phyloP scores from a whole-genome alignment of 352 stramenopile species.

The Pythium plurisporium region DNA sequence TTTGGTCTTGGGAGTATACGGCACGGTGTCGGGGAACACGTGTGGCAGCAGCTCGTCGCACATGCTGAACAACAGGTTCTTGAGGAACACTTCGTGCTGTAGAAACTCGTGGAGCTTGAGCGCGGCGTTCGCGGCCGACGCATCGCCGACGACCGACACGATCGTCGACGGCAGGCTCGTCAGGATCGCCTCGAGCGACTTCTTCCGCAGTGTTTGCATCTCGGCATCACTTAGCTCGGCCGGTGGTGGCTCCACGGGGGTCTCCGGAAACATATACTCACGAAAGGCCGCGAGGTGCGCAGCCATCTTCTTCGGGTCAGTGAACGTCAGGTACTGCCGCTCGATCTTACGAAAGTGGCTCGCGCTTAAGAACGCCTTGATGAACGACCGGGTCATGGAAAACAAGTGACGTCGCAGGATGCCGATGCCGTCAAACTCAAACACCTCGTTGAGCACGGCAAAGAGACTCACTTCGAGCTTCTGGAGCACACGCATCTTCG shows the following conservation, averaged over 20 bases:
- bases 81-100: conserved; percentile 85
- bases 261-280: conserved; percentile 57
- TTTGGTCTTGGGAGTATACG: conserved; percentile 40
- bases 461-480: conserved; percentile 79
- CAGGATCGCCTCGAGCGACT: conserved; percentile 67
- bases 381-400: conserved; percentile 72
- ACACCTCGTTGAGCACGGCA: conserved; percentile 66
- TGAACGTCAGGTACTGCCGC: conserved; percentile 76
- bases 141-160: conserved; percentile 76
- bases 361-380: conserved; percentile 74
- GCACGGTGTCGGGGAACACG: conserved; percentile 63
- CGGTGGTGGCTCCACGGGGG: conserved; percentile 1
- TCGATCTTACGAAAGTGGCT: conserved; percentile 83
- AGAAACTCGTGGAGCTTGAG: conserved; percentile 85
- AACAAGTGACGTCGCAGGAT: conserved; percentile 82
- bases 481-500: conserved; percentile 78
- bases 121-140: conserved; percentile 61
- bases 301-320: conserved; percentile 62
- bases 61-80: conserved; percentile 81
- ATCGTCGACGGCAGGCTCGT: conserved; percentile 64
- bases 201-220: conserved; percentile 52
- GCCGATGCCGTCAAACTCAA: conserved; percentile 84
- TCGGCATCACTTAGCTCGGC: conserved; percentile 26
- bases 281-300: conserved; percentile 46
- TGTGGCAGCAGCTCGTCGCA: conserved; percentile 71